Evolutionary conservation across 2,329 filamentous ascomycete genomes (phyloP).

Genomic region (Talaromyces sp.): DNA sequence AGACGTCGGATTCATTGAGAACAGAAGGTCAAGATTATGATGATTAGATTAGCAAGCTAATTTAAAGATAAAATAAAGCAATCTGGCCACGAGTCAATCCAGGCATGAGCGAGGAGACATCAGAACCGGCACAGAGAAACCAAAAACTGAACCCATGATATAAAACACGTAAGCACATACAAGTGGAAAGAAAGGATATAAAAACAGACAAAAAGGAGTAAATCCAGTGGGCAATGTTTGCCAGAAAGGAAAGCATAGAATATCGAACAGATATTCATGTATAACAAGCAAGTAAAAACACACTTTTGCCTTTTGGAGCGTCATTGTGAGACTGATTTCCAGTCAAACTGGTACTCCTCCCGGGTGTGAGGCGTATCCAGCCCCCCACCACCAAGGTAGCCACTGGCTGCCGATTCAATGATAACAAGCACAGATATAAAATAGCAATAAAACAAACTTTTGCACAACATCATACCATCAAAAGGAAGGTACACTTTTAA

Average conservation of each 20-base stretch:
- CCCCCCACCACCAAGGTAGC: conserved; percentile 34
- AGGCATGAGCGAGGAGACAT: conserved; percentile 43
- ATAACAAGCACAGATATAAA: conserved; percentile 22
- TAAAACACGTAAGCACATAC: conserved; percentile 21
- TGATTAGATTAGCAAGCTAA: conserved; percentile 11
- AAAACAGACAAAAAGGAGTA: not conserved
- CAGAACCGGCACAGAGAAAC: conserved; percentile 44
- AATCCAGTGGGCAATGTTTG: not conserved
- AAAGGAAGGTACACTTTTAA: not conserved
- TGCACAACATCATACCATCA: conserved; percentile 1
- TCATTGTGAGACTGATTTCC: conserved; percentile 20
- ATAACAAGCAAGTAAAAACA: conserved; percentile 20
- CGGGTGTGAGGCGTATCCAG: conserved; percentile 29
- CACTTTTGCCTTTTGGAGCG: conserved; percentile 32
- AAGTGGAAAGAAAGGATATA: conserved; percentile 17
- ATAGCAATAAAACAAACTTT: conserved; percentile 7
- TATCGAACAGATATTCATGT: not conserved
- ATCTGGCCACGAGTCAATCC: conserved; percentile 52
- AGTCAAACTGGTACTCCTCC: conserved; percentile 24
- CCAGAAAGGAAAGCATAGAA: conserved; percentile 14
- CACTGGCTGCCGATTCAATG: conserved; percentile 18
- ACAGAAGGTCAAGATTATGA: not conserved
- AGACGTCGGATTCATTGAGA: no score
- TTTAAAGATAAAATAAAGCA: conserved; percentile 15
- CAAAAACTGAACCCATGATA: not conserved